These are phyloP conservation scores for Geosmithia putterillii DNA, from an alignment of 2,329 filamentous ascomycete genomes.

Conservation along the genomic window DNA sequence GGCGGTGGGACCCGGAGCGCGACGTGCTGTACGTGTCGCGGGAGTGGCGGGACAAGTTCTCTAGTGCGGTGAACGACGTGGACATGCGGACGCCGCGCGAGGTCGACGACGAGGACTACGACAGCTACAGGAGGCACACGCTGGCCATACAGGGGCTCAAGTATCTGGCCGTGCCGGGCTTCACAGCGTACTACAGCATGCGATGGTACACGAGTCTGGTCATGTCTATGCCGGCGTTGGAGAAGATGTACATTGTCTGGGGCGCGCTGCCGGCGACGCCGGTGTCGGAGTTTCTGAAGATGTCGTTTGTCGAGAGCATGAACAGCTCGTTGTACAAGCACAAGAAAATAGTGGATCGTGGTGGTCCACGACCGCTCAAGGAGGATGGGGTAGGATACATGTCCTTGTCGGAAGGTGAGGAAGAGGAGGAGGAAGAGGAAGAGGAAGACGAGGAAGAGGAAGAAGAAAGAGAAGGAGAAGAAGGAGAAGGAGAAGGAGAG, in stretches of 20 bases:
- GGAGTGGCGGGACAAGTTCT: neutral
- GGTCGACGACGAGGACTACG: neutral
- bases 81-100: neutral
- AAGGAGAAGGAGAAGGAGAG: neutral
- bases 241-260: conserved; percentile 11
- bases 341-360: no score
- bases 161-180: conserved; percentile 12
- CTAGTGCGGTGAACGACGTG: neutral
- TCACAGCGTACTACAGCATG: conserved; percentile 12
- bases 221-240: no score
- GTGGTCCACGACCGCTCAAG: neutral
- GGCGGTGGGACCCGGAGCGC: conserved; percentile 5
- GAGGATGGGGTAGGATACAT: no score
- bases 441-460: conserved; percentile 1
- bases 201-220: conserved; percentile 6
- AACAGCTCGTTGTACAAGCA: no score
- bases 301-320: no score
- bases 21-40: neutral
- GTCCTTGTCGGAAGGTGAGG: neutral
- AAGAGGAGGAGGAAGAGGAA: conserved; percentile 4
- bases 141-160: neutral
- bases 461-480: conserved; percentile 1
- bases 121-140: neutral
- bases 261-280: conserved; percentile 7
- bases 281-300: neutral